Evolutionary conservation across 352 stramenopile species (phyloP), one percentile per base, ranked within the genome.

Genomic region (Phytophthora brassicae): DNA sequence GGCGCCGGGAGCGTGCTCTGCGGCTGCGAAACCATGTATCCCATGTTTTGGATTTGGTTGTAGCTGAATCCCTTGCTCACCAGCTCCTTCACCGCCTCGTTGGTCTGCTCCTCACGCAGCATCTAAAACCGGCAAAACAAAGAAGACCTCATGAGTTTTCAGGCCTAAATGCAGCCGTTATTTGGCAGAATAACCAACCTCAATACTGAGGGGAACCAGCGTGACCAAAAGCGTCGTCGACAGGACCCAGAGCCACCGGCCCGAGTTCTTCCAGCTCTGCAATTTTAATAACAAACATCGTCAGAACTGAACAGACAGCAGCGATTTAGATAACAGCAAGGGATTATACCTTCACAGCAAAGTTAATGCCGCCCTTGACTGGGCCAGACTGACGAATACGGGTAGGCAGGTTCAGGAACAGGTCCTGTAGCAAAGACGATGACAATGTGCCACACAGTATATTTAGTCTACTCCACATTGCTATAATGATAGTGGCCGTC

Each of bases 161-260:
- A 22, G n/a, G 8, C 3, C n/a, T 22, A 43, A 5, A 43, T 13
- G n/a, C n/a, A 23, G 36, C n/a, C 36, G n/a, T n/a, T n/a, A n/a
- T n/a, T n/a, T n/a, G n/a, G n/a, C n/a, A 31, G 26, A 31, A 31
- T 8, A 31, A 31, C 26, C 26, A 35, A 94, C 84, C 75, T 95
- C 86, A 77, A 95, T 90, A 57, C 86, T 92, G 45, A 95, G 60
- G 36, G 86, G 86, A 19, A 95, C 85, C 38, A 95, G 72, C 47
- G 86, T 95, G 61, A 95, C 86, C 19, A 95, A 70, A 66, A 92
- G 75, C 46, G 84, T 90, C 43, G 86, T 95, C 31, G 86, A 89
- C 45, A 95, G 59, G 26, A 93, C 77, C 86, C 86, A 95, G 41
- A 91, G 66, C 76, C 77, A 92, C 55, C 86, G 80, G 35, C 75